Evolutionary conservation across 768 basidiomycete species (phyloP).

Genomic region (Hypsizygus marmoreus): DNA sequence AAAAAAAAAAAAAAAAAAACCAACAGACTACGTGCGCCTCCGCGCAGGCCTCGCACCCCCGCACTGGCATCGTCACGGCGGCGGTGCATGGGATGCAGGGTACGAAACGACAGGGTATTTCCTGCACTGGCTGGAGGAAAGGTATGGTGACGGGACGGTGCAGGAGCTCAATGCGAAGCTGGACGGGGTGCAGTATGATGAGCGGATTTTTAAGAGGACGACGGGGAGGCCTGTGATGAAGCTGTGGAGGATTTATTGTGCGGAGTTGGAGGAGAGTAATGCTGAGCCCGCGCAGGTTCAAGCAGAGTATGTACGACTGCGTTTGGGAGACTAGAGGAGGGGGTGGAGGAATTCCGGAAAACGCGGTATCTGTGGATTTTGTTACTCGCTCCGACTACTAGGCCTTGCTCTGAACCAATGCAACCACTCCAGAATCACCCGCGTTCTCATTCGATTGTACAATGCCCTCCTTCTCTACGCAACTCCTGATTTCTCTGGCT

Average conservation of each 20-base stretch:
- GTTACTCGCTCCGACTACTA: too few relatives aligned
- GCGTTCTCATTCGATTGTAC: too few relatives aligned
- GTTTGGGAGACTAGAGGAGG: not conserved
- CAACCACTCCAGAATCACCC: too few relatives aligned
- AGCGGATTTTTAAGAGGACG: slow-evolving; percentile 50
- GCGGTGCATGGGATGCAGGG: slow-evolving; percentile 70
- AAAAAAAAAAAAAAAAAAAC: not conserved
- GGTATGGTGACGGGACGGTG: slow-evolving; percentile 54
- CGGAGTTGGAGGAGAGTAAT: slow-evolving; percentile 28
- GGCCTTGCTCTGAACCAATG: too few relatives aligned
- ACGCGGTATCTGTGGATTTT: too few relatives aligned
- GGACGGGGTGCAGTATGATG: slow-evolving; percentile 50
- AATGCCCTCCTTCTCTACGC: too few relatives aligned
- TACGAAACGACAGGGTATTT: slow-evolving; percentile 78
- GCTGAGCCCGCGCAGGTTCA: not conserved
- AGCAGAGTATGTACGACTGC: not conserved
- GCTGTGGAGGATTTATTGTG: slow-evolving; percentile 62
- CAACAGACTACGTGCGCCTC: slow-evolving; percentile 70
- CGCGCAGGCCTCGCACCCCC: slow-evolving; percentile 60
- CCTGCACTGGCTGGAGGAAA: slow-evolving; percentile 64
- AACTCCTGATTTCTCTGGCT: too few relatives aligned
- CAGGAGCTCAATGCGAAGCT: slow-evolving; percentile 59
- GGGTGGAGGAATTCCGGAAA: not conserved
- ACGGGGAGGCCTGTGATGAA: slow-evolving; percentile 53
- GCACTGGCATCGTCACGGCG: slow-evolving; percentile 60